These are phyloP conservation scores for Starmerella geochares DNA, from an alignment of 805 yeast genomes.

Conservation along the genomic window DNA sequence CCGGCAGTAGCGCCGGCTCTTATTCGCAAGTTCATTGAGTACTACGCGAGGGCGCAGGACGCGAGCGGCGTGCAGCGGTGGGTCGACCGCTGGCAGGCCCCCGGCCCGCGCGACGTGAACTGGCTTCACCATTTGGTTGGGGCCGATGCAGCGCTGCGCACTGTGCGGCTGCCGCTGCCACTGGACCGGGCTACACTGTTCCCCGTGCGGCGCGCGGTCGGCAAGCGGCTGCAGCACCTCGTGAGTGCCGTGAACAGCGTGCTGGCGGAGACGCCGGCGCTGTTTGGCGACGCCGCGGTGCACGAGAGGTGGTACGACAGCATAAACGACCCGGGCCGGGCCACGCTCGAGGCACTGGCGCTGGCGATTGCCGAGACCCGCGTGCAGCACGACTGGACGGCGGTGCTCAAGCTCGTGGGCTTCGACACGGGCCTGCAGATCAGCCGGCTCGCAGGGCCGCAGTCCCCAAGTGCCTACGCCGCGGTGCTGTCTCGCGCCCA, in stretches of 20 bases:
- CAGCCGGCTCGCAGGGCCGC: not conserved
- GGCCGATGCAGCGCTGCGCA: not conserved
- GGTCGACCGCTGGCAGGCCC: constrained; percentile 19
- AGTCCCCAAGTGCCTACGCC: constrained; percentile 7
- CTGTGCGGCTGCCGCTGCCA: constrained; percentile 6
- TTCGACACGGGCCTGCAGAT: not conserved
- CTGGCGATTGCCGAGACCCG: not conserved
- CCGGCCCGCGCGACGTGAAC: constrained; percentile 15
- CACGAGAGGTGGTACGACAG: constrained; percentile 9
- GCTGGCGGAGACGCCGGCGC: constrained; percentile 3
- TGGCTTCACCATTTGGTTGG: constrained; percentile 17
- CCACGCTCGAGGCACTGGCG: constrained; percentile 6
- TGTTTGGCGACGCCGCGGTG: constrained; percentile 7
- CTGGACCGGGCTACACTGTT: not conserved
- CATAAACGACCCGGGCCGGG: constrained; percentile 7
- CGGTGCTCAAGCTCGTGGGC: constrained; percentile 11
- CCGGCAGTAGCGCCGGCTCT: constrained; percentile 4
- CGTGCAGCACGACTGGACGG: constrained; percentile 7
- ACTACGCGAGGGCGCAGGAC: not conserved
- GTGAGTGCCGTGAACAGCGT: constrained; percentile 10
- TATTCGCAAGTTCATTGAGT: constrained; percentile 8
- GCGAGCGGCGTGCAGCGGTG: constrained; percentile 8
- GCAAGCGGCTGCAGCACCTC: constrained; percentile 9
- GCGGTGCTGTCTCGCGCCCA: constrained; percentile 5
- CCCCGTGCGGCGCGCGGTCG: not conserved